phyloP scores from a whole-genome alignment of 2,329 filamentous ascomycete species.

The Diaporthe ampelina region DNA sequence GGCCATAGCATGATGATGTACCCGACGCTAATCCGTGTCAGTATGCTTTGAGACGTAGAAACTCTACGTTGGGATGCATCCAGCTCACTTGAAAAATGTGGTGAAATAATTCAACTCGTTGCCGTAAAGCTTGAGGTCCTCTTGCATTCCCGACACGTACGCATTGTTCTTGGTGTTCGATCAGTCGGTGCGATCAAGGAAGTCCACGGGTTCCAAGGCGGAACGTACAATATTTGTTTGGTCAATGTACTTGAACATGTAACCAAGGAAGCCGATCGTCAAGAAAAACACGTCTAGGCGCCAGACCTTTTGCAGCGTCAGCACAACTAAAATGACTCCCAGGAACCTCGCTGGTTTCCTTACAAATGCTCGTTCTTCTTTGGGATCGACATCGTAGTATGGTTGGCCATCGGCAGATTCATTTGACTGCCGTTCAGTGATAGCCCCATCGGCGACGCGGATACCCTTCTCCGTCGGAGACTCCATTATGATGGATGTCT shows the following conservation, averaged over 20 bases:
- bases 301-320: slow-evolving; percentile 8
- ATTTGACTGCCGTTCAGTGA: background rate
- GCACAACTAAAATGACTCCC: too few species aligned
- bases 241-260: slow-evolving; percentile 39
- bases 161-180: slow-evolving; percentile 23
- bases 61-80: background rate
- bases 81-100: slow-evolving; percentile 35
- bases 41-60: background rate
- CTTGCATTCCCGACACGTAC: slow-evolving; percentile 36
- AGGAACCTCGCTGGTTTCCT: background rate
- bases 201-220: accelerated
- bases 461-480: background rate
- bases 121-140: slow-evolving; percentile 30
- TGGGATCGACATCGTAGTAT: slow-evolving; percentile 1
- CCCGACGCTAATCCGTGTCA: slow-evolving; percentile 3
- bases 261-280: slow-evolving; percentile 36
- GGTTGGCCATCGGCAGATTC: background rate
- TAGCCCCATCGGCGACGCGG: background rate
- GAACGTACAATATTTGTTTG: slow-evolving; percentile 33
- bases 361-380: slow-evolving; percentile 34
- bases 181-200: background rate
- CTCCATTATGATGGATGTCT: background rate
- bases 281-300: slow-evolving; percentile 27
- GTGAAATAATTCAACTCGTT: slow-evolving; percentile 39
- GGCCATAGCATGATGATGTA: slow-evolving; percentile 38